Base-by-base conservation (phyloP, 345 rosid species). In the Fremontodendron californicum region DNA sequence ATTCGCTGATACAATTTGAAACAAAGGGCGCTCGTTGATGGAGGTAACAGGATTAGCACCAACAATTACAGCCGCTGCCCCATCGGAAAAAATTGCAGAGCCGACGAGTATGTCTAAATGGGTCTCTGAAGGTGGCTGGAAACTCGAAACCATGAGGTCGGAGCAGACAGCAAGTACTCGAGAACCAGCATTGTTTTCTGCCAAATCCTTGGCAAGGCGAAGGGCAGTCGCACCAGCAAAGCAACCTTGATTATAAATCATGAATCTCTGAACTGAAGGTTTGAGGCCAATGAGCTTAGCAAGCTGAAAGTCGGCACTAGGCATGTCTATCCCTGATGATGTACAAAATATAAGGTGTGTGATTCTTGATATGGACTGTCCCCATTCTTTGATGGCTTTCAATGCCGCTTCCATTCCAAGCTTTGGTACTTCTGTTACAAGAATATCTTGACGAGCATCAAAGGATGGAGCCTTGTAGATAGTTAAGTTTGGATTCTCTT, bases 141-240 rank as follows among this genome's bases (percentile, higher is more conserved):
- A 92, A 10, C 90, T 88, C 40, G 85, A 88, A 0, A 90, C 91
- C 0, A 89, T 92, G 82, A 89, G 82, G 75, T 92, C 97, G 0
- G 92, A 89, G 80, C 91, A 91, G 15, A 92, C 92, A 0, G 85
- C 90, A 1, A 91, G 91, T 5, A 92, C 93, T 27, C 95, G 92
- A 0, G 95, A 92, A 2, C 92, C 5, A 18, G 21, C 10, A 11
- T 69, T 45, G 51, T 69, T 69, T 55, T 69, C 55, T 0, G 55
- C 73, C 33, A 69, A 5, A 21, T 69, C 73, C 51, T 69, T 69
- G 73, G 55, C 31, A 9, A 69, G 54, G 0, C 73, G 73, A 27
- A 69, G 54, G 52, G 73, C 73, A 48, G 73, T 23, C n/a, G 55
- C 73, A 29, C 35, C 52, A 9, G 37, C 73, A 48, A 12, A 69